Evolutionary conservation across 2,329 filamentous ascomycete species (phyloP).

Genomic region (Cadophora gregata): DNA sequence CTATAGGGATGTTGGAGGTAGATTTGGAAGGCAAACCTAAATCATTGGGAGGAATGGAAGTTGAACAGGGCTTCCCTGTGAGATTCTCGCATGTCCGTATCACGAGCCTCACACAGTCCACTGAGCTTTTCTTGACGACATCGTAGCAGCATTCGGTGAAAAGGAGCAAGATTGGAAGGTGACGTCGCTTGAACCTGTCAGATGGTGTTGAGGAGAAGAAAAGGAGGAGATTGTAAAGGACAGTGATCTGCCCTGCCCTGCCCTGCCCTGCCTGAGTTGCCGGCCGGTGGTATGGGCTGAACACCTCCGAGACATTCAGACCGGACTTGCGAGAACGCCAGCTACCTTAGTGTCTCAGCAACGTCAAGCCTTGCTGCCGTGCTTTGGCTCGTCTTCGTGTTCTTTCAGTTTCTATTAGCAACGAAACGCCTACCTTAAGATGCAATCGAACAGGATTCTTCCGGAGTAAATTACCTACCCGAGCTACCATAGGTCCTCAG

Average conservation of each 20-base stretch:
- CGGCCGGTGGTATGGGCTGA: too few relatives aligned
- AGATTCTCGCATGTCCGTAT: neutral
- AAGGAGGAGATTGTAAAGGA: too few relatives aligned
- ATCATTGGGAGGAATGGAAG: neutral
- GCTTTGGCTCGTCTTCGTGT: neutral
- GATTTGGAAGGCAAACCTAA: neutral
- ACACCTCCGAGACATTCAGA: neutral
- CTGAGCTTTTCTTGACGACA: neutral
- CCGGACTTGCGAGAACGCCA: constrained; percentile 4
- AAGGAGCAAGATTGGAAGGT: neutral
- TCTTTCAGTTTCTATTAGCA: too few relatives aligned
- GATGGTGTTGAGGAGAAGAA: neutral
- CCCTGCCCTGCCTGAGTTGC: too few relatives aligned
- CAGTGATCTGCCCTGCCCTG: too few relatives aligned
- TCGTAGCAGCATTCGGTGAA: neutral
- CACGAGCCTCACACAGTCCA: neutral
- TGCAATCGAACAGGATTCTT: too few relatives aligned
- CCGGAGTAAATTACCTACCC: too few relatives aligned
- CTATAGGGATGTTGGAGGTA: constrained; percentile 4
- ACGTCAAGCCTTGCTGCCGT: neutral
- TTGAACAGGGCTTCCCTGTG: neutral
- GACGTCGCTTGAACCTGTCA: neutral
- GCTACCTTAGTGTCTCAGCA: neutral
- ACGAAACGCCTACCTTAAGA: too few relatives aligned
- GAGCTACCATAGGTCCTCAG: neutral